Percentiles rank a stretch among this genome's conserved stretches.
Conservation (phyloP, 176 grass and related monocot species). For the Oryza glumipatula region DNA sequence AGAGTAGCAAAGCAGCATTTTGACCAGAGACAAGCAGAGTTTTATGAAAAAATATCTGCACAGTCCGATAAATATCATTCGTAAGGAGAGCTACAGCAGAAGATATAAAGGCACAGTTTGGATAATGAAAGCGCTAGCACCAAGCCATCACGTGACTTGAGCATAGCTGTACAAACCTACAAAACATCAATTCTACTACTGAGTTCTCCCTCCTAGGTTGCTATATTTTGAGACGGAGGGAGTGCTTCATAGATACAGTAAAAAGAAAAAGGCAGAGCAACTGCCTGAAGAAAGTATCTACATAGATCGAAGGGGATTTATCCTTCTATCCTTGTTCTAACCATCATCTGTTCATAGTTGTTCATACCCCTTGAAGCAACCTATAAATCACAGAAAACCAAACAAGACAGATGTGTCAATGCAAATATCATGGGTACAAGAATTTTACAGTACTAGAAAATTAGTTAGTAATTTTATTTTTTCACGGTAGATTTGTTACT, state of each 20-base stretch:
- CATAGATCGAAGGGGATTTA: background rate
- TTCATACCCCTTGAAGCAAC: background rate
- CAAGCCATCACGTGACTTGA: background rate
- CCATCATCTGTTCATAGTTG: background rate
- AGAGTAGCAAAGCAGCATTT: background rate
- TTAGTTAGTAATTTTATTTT: background rate
- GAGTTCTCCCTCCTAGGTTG: no score
- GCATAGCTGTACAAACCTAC: slow-evolving; percentile 14
- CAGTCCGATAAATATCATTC: slow-evolving; percentile 25
- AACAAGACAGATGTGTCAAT: background rate
- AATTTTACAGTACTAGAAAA: background rate
- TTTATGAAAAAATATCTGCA: background rate
- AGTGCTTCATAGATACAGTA: background rate
- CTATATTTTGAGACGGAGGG: no score
- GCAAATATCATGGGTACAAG: background rate
- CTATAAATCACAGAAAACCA: background rate
- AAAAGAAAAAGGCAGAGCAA: background rate
- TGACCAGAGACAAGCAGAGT: background rate
- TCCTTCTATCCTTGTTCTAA: background rate
- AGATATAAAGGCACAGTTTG: background rate
- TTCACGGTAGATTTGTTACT: background rate
- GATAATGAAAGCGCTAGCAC: slow-evolving; percentile 13
- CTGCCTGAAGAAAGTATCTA: background rate
- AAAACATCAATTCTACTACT: background rate
- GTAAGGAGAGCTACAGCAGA: background rate